Evolutionary conservation across 768 basidiomycete genomes (phyloP), one percentile per base, ranked within the genome.

Genomic region (Tylopilus sp.): DNA sequence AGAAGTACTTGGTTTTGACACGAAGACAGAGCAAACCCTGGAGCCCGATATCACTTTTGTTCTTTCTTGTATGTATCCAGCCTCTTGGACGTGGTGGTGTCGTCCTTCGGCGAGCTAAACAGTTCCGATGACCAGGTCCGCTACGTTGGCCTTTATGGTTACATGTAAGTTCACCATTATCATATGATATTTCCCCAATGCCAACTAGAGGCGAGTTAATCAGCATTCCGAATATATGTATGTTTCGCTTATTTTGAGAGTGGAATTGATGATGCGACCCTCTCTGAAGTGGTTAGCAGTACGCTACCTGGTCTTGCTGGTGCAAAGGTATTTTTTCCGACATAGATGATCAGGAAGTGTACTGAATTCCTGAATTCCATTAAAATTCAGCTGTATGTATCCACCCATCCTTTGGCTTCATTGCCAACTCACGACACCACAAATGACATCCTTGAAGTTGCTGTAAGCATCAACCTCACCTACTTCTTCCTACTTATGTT

Each of bases 311-410:
- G 19, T 19, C n/a, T 11, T 21, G 13, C 57, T 43, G 11, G 26
- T 25, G 36, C 30, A 26, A 34, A 45, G 42, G 57, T 58, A 55
- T 25, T 13, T 44, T 37, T 33, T 40, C 6, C 12, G 17, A 24
- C 21, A 0, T 4, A 3, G 28, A 19, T 11, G 14, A 28, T 13
- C n/a, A 16, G 24, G 10, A 7, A 17, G 7, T 11, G 4, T 37
- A 38, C 50, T 45, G 25, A 45, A 13, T 14, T 28, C 17, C 28
- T 1, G 9, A 6, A 1, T 6, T 29, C 31, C 31, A 11, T 16
- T 33, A 33, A n/a, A n/a, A n/a, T n/a, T 7, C 4, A 58, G 57
- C 10, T 34, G 57, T 57, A 41, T 17, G 55, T 52, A 10, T 24
- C 26, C 16, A 34, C 4, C 1, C 9, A 13, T 7, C 30, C 2